These are phyloP conservation scores for Neonectria neomacrospora DNA, from an alignment of 2,329 filamentous ascomycete species.

Conservation along the genomic window DNA sequence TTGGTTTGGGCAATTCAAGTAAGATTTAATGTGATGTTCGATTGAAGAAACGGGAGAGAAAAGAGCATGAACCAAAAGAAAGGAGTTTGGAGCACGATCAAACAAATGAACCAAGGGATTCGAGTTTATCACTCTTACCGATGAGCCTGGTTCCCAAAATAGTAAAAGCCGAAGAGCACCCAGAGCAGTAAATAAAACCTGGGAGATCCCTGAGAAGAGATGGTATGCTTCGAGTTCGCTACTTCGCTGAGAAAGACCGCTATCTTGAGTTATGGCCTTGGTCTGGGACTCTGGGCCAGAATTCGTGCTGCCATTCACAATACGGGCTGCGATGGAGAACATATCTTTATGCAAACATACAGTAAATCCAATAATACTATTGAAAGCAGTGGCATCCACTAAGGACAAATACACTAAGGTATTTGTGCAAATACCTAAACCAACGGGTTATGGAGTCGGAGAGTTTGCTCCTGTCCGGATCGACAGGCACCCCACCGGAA, in stretches of 20 bases:
- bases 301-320: no score
- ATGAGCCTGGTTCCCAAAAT: background rate
- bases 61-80: background rate
- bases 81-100: background rate
- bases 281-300: background rate
- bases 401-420: background rate
- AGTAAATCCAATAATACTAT: background rate
- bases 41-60: no score
- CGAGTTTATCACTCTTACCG: constrained; percentile 1
- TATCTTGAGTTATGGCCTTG: background rate
- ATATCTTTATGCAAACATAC: background rate
- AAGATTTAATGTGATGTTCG: background rate
- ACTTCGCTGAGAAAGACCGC: constrained; percentile 10
- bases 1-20: constrained; percentile 49
- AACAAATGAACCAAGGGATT: background rate
- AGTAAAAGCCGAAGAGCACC: constrained; percentile 24
- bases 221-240: background rate
- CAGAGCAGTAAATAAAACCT: background rate
- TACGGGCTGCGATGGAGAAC: no score
- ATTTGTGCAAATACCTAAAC: background rate
- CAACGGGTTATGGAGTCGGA: background rate
- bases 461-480: constrained; percentile 15
- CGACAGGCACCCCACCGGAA: constrained; percentile 24
- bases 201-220: no score
- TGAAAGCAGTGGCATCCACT: no score